These are phyloP conservation scores for Chaetomium olivaceum DNA, from an alignment of 2,329 filamentous ascomycete genomes.

Conservation along the genomic window DNA sequence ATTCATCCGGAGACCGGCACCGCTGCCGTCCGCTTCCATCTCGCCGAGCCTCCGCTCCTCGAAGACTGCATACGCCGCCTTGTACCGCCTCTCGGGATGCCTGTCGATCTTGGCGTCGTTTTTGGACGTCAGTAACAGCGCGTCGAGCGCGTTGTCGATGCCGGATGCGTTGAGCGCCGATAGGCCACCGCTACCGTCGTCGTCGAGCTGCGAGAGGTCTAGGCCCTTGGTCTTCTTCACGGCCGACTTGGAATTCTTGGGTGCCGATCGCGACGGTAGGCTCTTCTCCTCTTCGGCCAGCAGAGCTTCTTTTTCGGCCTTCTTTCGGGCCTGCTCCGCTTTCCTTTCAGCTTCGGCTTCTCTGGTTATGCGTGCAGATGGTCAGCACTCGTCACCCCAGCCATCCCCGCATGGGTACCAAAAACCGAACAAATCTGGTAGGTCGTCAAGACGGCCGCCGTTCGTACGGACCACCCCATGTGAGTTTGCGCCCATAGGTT, in stretches of 20 bases:
- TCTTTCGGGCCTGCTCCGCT: conserved; percentile 79
- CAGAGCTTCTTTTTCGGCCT: conserved; percentile 85
- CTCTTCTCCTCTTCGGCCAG: conserved; percentile 78
- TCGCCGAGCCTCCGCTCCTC: conserved; percentile 80
- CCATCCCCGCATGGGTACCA: conserved; percentile 11
- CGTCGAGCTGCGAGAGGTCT: conserved; percentile 74
- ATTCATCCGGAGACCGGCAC: conserved; percentile 71
- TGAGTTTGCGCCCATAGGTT: background rate
- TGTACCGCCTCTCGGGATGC: conserved; percentile 84
- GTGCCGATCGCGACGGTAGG: conserved; percentile 56
- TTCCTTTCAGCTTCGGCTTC: conserved; percentile 83
- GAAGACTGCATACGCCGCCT: conserved; percentile 80
- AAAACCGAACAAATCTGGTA: background rate
- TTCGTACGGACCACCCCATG: background rate
- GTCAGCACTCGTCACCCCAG: conserved; percentile 22
- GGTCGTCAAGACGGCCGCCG: background rate
- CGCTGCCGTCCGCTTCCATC: conserved; percentile 77
- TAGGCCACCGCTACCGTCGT: conserved; percentile 46
- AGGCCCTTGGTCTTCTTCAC: conserved; percentile 71
- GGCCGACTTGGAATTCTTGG: conserved; percentile 69
- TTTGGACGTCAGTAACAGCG: conserved; percentile 65
- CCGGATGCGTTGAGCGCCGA: conserved; percentile 74
- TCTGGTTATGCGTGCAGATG: conserved; percentile 47
- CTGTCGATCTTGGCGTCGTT: conserved; percentile 72
- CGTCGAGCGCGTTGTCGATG: conserved; percentile 92